Percentiles rank a stretch among this genome's conserved stretches.
These are phyloP conservation scores for Thraustochytrium striatum DNA, from an alignment of 352 stramenopile genomes.

Conservation along the genomic window DNA sequence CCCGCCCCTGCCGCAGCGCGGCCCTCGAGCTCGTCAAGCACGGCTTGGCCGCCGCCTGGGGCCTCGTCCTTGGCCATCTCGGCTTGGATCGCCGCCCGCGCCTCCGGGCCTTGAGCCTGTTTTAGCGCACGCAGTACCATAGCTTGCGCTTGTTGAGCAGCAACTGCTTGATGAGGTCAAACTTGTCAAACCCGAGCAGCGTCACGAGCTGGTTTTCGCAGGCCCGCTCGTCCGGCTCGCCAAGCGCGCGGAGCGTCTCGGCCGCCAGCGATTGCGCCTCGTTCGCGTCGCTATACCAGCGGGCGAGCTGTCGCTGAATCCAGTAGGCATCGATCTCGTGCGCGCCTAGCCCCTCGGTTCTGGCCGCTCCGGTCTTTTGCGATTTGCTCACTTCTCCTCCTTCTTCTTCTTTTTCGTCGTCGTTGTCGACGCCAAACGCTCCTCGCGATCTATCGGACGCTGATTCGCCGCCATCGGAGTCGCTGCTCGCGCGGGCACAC, in stretches of 20 bases:
- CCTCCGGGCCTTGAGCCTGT: constrained; percentile 84
- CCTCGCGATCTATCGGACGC: background rate
- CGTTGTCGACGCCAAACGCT: background rate
- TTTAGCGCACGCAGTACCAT: constrained; percentile 95
- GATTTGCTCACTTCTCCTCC: constrained; percentile 8
- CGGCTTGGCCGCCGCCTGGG: background rate
- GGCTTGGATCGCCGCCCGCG: constrained; percentile 79
- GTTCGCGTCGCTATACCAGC: constrained; percentile 91
- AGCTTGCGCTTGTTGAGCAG: constrained; percentile 91
- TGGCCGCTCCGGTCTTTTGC: background rate
- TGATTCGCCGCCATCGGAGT: too few species aligned
- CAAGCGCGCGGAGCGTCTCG: constrained; percentile 68
- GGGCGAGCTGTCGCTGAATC: constrained; percentile 90
- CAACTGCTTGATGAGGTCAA: constrained; percentile 97
- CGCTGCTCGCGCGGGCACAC: too few species aligned
- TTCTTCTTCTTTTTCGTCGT: background rate
- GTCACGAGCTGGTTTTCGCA: constrained; percentile 96
- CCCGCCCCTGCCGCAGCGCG: background rate
- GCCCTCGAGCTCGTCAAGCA: constrained; percentile 71
- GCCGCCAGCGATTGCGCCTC: constrained; percentile 82
- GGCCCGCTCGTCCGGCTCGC: constrained; percentile 62
- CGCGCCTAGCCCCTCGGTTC: constrained; percentile 67
- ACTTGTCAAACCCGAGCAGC: constrained; percentile 96
- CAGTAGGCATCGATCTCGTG: constrained; percentile 97
- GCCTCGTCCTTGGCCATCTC: constrained; percentile 64